A percentile compares a stretch with the other conserved stretches of the same genome.
Conservation (phyloP, 2,329 filamentous ascomycete genomes). For the Hypoxylon sp. region DNA sequence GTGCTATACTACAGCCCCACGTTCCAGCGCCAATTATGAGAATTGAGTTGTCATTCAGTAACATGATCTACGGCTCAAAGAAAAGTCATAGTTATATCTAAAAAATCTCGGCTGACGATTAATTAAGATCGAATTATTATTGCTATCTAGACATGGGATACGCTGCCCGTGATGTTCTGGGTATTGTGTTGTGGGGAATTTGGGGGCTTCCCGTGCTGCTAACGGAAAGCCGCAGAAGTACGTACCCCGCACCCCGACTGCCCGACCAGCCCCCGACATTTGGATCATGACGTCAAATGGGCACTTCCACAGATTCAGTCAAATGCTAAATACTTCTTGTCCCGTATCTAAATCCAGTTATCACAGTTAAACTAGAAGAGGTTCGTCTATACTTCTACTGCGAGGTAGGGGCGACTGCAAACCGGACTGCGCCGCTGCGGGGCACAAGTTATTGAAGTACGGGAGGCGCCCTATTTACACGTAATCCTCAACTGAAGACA, state of each 20-base stretch:
- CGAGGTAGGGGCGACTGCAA: background rate
- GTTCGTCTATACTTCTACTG: background rate
- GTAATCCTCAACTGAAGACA: background rate
- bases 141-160: background rate
- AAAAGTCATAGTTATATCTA: background rate
- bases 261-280: no score
- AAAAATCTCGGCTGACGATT: background rate
- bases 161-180: background rate
- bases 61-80: slow-evolving; percentile 8
- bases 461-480: background rate
- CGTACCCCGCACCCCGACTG: no score
- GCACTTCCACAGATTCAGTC: background rate
- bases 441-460: background rate
- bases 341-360: background rate
- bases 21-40: slow-evolving; percentile 48
- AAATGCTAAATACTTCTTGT: background rate
- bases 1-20: slow-evolving; percentile 48
- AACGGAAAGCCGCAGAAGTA: background rate
- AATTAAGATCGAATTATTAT: background rate
- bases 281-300: background rate
- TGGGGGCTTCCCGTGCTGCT: background rate
- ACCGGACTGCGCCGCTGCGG: background rate
- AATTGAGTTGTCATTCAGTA: slow-evolving; percentile 34
- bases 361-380: background rate
- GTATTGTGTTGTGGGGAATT: background rate